Evolutionary conservation across 768 basidiomycete genomes (phyloP).

Genomic region (Leccinellum rugosiceps): DNA sequence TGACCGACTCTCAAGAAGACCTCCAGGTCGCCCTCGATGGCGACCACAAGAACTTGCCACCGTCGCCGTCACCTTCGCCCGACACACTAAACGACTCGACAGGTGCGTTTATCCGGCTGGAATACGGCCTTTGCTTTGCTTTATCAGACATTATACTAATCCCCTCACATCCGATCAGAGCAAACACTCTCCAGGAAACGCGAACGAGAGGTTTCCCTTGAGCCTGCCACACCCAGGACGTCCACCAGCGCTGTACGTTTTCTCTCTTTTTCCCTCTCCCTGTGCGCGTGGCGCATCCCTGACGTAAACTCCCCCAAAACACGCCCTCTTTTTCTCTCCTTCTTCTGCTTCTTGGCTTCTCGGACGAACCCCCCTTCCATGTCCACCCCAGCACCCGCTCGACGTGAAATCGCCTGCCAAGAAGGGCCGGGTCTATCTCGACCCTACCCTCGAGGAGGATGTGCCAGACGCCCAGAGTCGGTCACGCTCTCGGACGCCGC

Average conservation of each 20-base stretch:
- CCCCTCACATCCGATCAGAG: slow-evolving; percentile 30
- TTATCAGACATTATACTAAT: slow-evolving; percentile 25
- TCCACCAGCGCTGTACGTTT: slow-evolving; percentile 34
- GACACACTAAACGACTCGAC: slow-evolving; percentile 35
- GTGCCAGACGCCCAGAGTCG: background rate
- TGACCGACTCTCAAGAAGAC: slow-evolving; percentile 27
- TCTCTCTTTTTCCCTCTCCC: slow-evolving; percentile 22
- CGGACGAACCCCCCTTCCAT: background rate
- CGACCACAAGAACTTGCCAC: slow-evolving; percentile 22
- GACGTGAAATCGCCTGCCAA: slow-evolving; percentile 65
- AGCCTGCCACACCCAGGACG: slow-evolving; percentile 55
- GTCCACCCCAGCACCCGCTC: slow-evolving; percentile 28
- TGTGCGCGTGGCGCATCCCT: slow-evolving; percentile 15
- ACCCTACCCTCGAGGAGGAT: slow-evolving; percentile 26
- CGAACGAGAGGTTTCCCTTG: slow-evolving; percentile 74
- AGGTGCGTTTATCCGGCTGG: slow-evolving; percentile 38
- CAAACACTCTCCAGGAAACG: slow-evolving; percentile 63
- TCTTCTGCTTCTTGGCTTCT: background rate
- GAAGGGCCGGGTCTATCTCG: slow-evolving; percentile 67
- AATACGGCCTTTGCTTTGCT: slow-evolving; percentile 14
- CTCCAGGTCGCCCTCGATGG: slow-evolving; percentile 4
- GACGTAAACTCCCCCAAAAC: slow-evolving; percentile 27
- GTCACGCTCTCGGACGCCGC: slow-evolving; percentile 57
- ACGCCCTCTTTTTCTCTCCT: slow-evolving; percentile 13
- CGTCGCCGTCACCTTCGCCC: slow-evolving; percentile 43